Evolutionary conservation across 1,139 yeast species (phyloP).

Genomic region (Pichia sp.): DNA sequence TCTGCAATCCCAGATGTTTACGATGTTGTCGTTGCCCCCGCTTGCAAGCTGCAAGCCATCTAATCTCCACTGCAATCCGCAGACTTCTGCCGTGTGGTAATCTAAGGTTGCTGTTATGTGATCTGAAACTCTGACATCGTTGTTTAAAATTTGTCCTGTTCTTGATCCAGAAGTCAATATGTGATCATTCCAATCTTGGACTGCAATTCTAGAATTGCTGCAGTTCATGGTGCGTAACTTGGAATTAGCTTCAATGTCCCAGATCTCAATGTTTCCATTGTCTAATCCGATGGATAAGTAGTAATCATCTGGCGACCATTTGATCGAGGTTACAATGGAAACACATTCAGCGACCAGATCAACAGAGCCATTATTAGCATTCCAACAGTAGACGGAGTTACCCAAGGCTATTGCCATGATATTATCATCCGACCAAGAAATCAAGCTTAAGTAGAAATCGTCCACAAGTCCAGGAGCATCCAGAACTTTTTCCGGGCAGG

Average conservation of each 20-base stretch:
- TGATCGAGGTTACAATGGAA: conserved; percentile 62
- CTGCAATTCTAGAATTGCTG: conserved; percentile 70
- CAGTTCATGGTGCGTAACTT: conserved; percentile 70
- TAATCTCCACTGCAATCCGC: conserved; percentile 82
- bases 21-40: conserved; percentile 94
- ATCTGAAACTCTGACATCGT: conserved; percentile 85
- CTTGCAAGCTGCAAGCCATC: conserved; percentile 87
- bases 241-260: conserved; percentile 83
- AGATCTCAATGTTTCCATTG: conserved; percentile 82
- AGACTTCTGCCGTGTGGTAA: conserved; percentile 82
- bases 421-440: conserved; percentile 86
- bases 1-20: conserved; percentile 92
- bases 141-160: conserved; percentile 78
- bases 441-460: conserved; percentile 82
- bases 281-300: conserved; percentile 82
- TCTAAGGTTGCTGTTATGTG: conserved; percentile 62
- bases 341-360: conserved; percentile 59
- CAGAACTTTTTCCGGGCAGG: conserved; percentile 86
- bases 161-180: conserved; percentile 78
- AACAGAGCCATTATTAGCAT: conserved; percentile 81
- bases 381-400: conserved; percentile 85
- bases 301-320: conserved; percentile 91
- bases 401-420: conserved; percentile 87
- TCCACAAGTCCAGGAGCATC: conserved; percentile 96
- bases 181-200: conserved; percentile 84